Percentiles rank a stretch among this genome's conserved stretches.
Evolutionary conservation across 2,329 filamentous ascomycete genomes (phyloP).

Genomic region (Xylariaceae sp.): DNA sequence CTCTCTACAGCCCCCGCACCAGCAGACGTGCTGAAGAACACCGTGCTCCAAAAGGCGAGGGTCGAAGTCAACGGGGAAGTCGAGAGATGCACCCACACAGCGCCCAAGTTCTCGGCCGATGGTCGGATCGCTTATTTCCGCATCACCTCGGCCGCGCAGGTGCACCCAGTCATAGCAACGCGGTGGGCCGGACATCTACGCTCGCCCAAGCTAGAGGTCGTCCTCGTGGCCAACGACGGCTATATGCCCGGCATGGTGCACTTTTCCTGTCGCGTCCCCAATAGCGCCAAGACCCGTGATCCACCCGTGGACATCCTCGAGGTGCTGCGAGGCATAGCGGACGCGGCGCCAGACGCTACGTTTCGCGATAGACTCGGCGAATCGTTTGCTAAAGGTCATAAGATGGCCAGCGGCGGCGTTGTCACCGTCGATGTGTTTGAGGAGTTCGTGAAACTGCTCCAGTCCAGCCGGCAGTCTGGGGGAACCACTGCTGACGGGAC

Average conservation of each 20-base stretch:
- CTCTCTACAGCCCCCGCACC: constrained; percentile 48
- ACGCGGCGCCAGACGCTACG: constrained; percentile 34
- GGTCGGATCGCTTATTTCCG: constrained; percentile 57
- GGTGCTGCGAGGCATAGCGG: constrained; percentile 48
- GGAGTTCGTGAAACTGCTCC: constrained; percentile 54
- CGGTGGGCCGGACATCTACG: constrained; percentile 58
- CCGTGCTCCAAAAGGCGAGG: constrained; percentile 47
- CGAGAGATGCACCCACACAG: constrained; percentile 53
- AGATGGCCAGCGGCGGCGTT: constrained; percentile 62
- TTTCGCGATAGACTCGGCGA: constrained; percentile 49
- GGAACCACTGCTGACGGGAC: constrained; percentile 31
- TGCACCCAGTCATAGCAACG: constrained; percentile 63
- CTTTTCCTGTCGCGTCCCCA: constrained; percentile 59
- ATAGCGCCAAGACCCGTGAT: constrained; percentile 47
- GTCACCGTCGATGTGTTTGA: constrained; percentile 57
- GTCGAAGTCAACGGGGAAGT: constrained; percentile 57
- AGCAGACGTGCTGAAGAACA: constrained; percentile 44
- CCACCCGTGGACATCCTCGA: constrained; percentile 59
- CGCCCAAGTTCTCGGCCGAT: constrained; percentile 59
- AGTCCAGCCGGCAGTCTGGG: constrained; percentile 49
- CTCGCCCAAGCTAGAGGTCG: constrained; percentile 54
- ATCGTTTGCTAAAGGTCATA: constrained; percentile 61
- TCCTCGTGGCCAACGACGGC: constrained; percentile 62
- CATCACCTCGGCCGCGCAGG: constrained; percentile 54
- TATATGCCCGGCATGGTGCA: constrained; percentile 59